A percentile compares a stretch with the other conserved stretches of the same genome.
Evolutionary conservation across 768 basidiomycete genomes (phyloP).

Genomic region (Lactarius hengduanensis): DNA sequence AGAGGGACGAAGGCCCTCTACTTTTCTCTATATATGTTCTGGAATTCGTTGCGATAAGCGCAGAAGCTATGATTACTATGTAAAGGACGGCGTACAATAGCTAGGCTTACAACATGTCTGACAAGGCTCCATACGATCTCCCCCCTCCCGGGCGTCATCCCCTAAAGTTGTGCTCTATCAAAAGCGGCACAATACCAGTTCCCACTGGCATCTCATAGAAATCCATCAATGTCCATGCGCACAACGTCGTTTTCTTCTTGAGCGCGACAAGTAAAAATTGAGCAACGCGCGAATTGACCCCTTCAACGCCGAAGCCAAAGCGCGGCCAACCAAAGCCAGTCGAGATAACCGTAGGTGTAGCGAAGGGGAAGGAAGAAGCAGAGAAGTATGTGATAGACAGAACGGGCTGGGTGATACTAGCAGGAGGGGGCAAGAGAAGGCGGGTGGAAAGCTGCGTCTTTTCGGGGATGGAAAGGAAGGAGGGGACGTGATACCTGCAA

Average conservation of each 20-base stretch:
- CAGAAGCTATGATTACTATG: not conserved
- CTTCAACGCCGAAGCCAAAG: conserved; percentile 76
- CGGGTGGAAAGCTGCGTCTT: conserved; percentile 61
- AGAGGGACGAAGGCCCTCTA: not conserved
- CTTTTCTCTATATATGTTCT: not conserved
- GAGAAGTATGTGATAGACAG: conserved; percentile 81
- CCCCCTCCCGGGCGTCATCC: conserved; percentile 33
- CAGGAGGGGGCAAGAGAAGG: conserved; percentile 47
- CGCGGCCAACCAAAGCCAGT: conserved; percentile 82
- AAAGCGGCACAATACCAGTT: conserved; percentile 54
- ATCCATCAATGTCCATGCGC: conserved; percentile 78
- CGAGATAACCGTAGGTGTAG: conserved; percentile 73
- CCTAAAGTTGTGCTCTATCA: conserved; percentile 78
- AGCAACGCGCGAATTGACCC: conserved; percentile 75
- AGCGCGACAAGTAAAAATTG: conserved; percentile 67
- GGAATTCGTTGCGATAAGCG: not conserved
- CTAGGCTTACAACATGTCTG: not conserved
- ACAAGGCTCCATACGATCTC: not conserved
- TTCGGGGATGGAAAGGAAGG: conserved; percentile 81
- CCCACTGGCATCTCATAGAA: conserved; percentile 61
- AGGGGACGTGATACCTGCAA: conserved; percentile 73
- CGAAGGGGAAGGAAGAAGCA: conserved; percentile 77
- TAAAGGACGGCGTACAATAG: not conserved
- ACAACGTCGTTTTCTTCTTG: conserved; percentile 39
- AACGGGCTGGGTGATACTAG: conserved; percentile 37